Percentiles rank a stretch among this genome's conserved stretches.
Evolutionary conservation across 768 basidiomycete genomes (phyloP).

Genomic region (Suillus hirtellus): DNA sequence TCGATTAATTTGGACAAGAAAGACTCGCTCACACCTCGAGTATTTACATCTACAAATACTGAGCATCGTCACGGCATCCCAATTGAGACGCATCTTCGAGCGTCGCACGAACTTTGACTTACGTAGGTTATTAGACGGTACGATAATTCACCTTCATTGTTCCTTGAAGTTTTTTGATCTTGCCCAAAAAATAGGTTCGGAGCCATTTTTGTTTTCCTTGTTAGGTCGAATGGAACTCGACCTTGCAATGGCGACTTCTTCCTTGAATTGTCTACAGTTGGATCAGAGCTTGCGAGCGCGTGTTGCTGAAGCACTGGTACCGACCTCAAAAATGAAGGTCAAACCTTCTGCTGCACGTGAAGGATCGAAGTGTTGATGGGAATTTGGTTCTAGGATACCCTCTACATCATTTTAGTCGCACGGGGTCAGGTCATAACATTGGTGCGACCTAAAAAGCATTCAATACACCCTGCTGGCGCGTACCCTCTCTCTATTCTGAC

Average conservation of each 20-base stretch:
- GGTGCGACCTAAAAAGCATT: constrained; percentile 88
- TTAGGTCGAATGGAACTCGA: constrained; percentile 73
- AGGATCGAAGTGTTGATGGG: constrained; percentile 3
- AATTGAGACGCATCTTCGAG: constrained; percentile 85
- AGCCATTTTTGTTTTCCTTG: constrained; percentile 75
- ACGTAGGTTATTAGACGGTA: constrained; percentile 69
- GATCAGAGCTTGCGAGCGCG: constrained; percentile 68
- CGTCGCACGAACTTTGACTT: constrained; percentile 91
- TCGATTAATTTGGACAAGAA: constrained; percentile 46
- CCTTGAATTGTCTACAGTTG: constrained; percentile 77
- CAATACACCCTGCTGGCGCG: constrained; percentile 89
- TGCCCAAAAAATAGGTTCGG: constrained; percentile 59
- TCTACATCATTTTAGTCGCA: constrained; percentile 88
- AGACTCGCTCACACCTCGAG: constrained; percentile 93
- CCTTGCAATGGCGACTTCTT: constrained; percentile 79
- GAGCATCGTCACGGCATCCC: constrained; percentile 83
- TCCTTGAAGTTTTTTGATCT: constrained; percentile 6
- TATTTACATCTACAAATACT: constrained; percentile 93
- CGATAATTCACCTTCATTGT: background rate
- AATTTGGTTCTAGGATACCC: constrained; percentile 61
- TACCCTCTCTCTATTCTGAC: constrained; percentile 7
- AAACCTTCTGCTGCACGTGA: background rate
- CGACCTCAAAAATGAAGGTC: constrained; percentile 79
- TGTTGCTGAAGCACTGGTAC: constrained; percentile 80
- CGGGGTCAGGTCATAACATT: constrained; percentile 80